A percentile compares a stretch with the other conserved stretches of the same genome.
These are phyloP conservation scores for Plectosphaerella cucumerina DNA, from an alignment of 2,329 filamentous ascomycete species.

Conservation along the genomic window DNA sequence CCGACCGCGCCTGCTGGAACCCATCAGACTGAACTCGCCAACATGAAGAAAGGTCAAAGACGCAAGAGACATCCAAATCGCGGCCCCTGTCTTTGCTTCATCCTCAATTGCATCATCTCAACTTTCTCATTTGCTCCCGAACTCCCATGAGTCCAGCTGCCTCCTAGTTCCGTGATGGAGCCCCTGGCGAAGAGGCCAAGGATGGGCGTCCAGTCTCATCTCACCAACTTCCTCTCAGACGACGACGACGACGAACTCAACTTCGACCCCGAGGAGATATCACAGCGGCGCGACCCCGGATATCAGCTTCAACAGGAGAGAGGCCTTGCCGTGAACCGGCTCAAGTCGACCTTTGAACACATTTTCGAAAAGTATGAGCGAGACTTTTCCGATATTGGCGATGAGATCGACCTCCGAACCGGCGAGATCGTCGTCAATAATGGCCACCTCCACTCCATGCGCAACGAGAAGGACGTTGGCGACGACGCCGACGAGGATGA, in stretches of 20 bases:
- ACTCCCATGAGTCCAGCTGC: too few species aligned
- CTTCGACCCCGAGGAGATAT: conserved; percentile 42
- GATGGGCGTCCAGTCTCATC: conserved; percentile 33
- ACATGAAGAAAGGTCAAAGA: too few species aligned
- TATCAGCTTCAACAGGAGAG: conserved; percentile 58
- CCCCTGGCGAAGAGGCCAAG: conserved; percentile 57
- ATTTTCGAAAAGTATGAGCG: conserved; percentile 87
- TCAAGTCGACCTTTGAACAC: conserved; percentile 80
- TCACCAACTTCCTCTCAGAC: conserved; percentile 29
- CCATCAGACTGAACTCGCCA: too few species aligned
- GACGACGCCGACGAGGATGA: conserved; percentile 30
- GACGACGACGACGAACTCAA: conserved; percentile 44
- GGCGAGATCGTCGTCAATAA: conserved; percentile 86
- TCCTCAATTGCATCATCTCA: neutral
- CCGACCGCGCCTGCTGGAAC: too few species aligned
- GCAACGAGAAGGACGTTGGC: conserved; percentile 47
- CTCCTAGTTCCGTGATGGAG: conserved; percentile 41
- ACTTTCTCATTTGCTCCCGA: too few species aligned
- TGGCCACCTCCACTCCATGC: conserved; percentile 70
- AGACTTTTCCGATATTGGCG: conserved; percentile 78
- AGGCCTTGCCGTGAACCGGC: conserved; percentile 61
- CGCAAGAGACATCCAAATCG: too few species aligned
- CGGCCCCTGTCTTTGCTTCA: neutral
- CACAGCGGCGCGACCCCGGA: conserved; percentile 44
- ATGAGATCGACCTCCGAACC: conserved; percentile 83